phyloP scores from a whole-genome alignment of 2,329 filamentous ascomycete species.

The Trichophyton mentagrophytes region DNA sequence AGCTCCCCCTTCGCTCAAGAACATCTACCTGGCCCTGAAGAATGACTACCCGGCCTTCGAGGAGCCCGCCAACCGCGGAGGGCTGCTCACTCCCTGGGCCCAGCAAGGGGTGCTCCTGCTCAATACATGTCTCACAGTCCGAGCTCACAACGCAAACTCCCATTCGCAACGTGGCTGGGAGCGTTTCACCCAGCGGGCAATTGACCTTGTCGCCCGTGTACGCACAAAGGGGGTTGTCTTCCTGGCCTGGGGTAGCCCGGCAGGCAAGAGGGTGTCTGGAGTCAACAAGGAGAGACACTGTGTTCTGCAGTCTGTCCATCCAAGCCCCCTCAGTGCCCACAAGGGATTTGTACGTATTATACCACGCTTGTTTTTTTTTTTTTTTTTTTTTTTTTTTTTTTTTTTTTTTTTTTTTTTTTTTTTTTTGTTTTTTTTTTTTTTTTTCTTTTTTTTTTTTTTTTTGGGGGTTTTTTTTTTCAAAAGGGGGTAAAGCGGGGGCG shows the following conservation, averaged over 20 bases:
- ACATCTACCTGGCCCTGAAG: constrained; percentile 82
- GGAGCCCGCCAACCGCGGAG: constrained; percentile 61
- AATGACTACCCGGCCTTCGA: constrained; percentile 77
- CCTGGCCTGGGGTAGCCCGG: constrained; percentile 82
- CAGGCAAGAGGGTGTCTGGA: constrained; percentile 62
- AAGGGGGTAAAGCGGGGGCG: no score
- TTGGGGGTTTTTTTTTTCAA: no score
- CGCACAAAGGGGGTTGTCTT: constrained; percentile 78
- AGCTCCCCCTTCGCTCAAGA: constrained; percentile 78
- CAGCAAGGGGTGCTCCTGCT: constrained; percentile 84
- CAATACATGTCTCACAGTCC: constrained; percentile 90
- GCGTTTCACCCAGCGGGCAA: constrained; percentile 76
- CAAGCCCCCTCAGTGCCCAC: constrained; percentile 76
- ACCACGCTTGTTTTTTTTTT: background rate
- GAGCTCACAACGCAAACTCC: constrained; percentile 73
- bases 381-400: no score
- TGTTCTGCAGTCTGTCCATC: constrained; percentile 78
- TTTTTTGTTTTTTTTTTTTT: no score
- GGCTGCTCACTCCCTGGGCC: constrained; percentile 84
- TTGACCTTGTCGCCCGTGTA: constrained; percentile 70
- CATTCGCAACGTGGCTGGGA: constrained; percentile 88
- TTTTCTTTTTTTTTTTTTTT: no score
- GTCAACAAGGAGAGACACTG: constrained; percentile 63
- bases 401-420: no score
- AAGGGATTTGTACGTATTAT: constrained; percentile 55